Conservation (phyloP, 2,329 filamentous ascomycete genomes). For the Rasamsonia emersonii region DNA sequence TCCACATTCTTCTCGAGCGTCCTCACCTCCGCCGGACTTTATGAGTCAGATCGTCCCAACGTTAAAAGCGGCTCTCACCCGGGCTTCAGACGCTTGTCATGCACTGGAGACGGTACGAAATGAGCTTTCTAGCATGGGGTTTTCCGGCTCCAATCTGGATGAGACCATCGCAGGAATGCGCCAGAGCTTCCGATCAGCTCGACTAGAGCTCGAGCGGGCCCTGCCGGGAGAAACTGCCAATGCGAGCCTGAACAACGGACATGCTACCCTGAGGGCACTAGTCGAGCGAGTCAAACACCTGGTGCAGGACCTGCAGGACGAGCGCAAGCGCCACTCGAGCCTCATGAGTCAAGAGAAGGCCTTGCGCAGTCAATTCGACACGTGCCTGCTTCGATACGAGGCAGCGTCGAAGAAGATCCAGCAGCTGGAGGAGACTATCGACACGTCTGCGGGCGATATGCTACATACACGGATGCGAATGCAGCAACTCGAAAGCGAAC, state of each 20-base stretch:
- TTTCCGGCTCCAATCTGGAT: conserved; percentile 20
- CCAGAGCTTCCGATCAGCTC: conserved; percentile 32
- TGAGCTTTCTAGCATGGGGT: conserved; percentile 32
- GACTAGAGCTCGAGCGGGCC: conserved; percentile 35
- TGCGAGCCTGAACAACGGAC: conserved; percentile 28
- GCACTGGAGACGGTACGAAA: conserved; percentile 26
- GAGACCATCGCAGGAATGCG: conserved; percentile 31
- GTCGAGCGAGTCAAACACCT: conserved; percentile 30
- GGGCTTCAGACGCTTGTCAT: conserved; percentile 30
- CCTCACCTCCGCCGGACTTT: conserved; percentile 31
- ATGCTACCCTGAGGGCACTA: conserved; percentile 31
- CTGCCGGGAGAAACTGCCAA: conserved; percentile 36
- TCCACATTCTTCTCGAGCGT: conserved; percentile 14
- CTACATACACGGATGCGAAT: conserved; percentile 35
- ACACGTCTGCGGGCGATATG: conserved; percentile 37
- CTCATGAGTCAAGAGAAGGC: conserved; percentile 30
- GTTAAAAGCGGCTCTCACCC: conserved; percentile 25
- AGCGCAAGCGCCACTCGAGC: conserved; percentile 23
- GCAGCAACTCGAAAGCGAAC: conserved; percentile 33
- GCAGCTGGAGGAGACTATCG: conserved; percentile 30
- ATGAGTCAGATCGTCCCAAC: conserved; percentile 28
- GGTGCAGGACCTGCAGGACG: conserved; percentile 23
- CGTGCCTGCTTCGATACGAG: conserved; percentile 30
- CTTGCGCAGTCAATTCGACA: conserved; percentile 37
- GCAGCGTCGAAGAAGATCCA: conserved; percentile 27